Conservation (phyloP, 768 basidiomycete genomes). For the Xerocomellus chrysenteron region DNA sequence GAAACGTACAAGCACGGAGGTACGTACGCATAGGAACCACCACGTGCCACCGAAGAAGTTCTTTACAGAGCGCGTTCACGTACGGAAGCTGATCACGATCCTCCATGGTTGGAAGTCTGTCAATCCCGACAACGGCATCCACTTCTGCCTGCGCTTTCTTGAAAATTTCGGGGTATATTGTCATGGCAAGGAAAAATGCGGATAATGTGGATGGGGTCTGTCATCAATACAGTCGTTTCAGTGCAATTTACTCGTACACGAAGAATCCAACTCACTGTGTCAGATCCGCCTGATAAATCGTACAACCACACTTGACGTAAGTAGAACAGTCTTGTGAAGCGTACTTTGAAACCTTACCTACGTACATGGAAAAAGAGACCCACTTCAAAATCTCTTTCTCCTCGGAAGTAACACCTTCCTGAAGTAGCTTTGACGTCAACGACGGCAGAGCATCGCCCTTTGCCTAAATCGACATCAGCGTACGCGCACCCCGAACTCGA, state of each 20-base stretch:
- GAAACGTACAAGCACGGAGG: not conserved
- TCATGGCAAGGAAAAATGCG: constrained; percentile 23
- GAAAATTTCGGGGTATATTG: constrained; percentile 2
- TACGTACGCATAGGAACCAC: not conserved
- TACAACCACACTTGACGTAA: not conserved
- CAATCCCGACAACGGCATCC: constrained; percentile 6
- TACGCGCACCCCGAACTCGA: not conserved
- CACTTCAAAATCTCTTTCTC: constrained; percentile 17
- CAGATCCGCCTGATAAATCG: constrained; percentile 24
- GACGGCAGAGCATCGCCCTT: constrained; percentile 10
- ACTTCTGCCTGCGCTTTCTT: constrained; percentile 15
- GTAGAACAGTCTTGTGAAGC: too few species aligned
- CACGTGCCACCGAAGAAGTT: constrained; percentile 8
- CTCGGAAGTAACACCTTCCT: constrained; percentile 2
- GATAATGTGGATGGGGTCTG: constrained; percentile 7
- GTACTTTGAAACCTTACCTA: constrained; percentile 5
- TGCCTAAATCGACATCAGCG: not conserved
- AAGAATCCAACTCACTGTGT: constrained; percentile 26
- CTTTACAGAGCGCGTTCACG: constrained; percentile 15
- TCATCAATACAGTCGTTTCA: constrained; percentile 7
- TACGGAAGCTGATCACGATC: constrained; percentile 18
- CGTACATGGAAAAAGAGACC: constrained; percentile 12
- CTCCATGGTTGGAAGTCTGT: constrained; percentile 10
- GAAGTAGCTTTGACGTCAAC: constrained; percentile 13
- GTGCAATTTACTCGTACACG: not conserved